Base-by-base conservation (phyloP, 306 rosid species). In the Oemleria cerasiformis region DNA sequence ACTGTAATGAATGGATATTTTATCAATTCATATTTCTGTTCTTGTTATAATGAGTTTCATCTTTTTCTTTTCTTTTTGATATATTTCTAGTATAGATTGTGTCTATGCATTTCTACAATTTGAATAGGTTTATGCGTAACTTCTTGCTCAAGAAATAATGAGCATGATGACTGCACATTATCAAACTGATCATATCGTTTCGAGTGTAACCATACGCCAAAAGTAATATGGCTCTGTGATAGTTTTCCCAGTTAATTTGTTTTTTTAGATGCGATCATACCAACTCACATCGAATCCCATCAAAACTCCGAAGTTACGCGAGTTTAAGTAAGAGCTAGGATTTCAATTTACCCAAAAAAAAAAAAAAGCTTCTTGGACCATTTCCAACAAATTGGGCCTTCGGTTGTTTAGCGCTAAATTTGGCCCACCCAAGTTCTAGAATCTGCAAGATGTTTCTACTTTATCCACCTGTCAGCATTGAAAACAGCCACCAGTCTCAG, bases 351-450 rank as follows among this genome's bases (percentile, higher is more conserved):
- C n/a, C n/a, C n/a, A n/a, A n/a, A n/a, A n/a, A n/a, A n/a, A n/a
- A n/a, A n/a, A n/a, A n/a, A n/a, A n/a, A 53, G 17, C 13, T 53
- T 8, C 14, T 5, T 49, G 20, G 20, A 49, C 8, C 55, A 49
- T 55, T 55, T 6, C 45, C 59, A 15, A 9, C 17, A 16, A 16
- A 21, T 25, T 34, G 43, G 5, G 17, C 30, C 12, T 6, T 13
- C 5, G 2, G n/a, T n/a, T n/a, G n/a, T n/a, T n/a, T n/a, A n/a
- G n/a, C n/a, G n/a, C n/a, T n/a, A n/a, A n/a, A n/a, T n/a, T n/a
- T n/a, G 36, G 72, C 45, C 10, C 15, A 38, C 40, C 63, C 19
- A 38, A 53, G 19, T 2, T 34, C 39, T 19, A 63, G 76, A 77
- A 45, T 15, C 65, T 70, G 41, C 39, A 13, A 39, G 23, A 15